These are phyloP conservation scores for Elsinoe australis DNA, from an alignment of 2,329 filamentous ascomycete genomes.

Conservation along the genomic window DNA sequence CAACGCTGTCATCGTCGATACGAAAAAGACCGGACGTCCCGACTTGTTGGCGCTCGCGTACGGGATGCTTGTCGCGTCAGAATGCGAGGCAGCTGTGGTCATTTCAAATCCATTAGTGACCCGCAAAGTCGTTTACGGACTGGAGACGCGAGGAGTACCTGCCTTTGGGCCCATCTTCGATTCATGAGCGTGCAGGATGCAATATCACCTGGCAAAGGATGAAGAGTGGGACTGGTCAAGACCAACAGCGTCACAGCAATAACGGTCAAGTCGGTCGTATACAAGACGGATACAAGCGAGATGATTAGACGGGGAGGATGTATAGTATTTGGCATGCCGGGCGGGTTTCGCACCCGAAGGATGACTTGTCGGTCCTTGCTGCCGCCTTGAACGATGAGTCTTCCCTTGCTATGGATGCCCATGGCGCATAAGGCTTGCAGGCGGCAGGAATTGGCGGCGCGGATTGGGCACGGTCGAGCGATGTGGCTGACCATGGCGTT, in stretches of 20 bases:
- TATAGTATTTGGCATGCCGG: slow-evolving; percentile 2
- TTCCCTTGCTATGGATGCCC: not conserved
- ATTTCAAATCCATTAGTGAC: slow-evolving; percentile 65
- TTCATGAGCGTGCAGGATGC: slow-evolving; percentile 42
- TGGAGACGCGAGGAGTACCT: slow-evolving; percentile 58
- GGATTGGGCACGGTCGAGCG: not conserved
- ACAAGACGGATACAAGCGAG: slow-evolving; percentile 11
- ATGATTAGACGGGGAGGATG: slow-evolving; percentile 4
- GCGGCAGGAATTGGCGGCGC: slow-evolving; percentile 11
- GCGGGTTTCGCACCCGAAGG: slow-evolving; percentile 1
- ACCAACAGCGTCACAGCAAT: slow-evolving; percentile 2
- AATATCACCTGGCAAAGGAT: not conserved
- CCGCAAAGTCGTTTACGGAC: slow-evolving; percentile 58
- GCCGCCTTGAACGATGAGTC: slow-evolving; percentile 5
- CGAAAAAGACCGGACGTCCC: slow-evolving; percentile 50
- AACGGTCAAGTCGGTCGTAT: not conserved
- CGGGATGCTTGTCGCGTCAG: slow-evolving; percentile 39
- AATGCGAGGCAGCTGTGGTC: slow-evolving; percentile 62
- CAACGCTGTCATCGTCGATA: slow-evolving; percentile 61
- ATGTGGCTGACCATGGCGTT: not conserved
- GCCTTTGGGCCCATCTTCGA: slow-evolving; percentile 72
- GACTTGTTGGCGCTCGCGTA: slow-evolving; percentile 54
- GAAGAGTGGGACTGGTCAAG: not conserved
- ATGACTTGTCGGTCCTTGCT: not conserved
- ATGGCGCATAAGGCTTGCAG: not conserved